Evolutionary conservation across 768 basidiomycete genomes (phyloP).

Genomic region (Austroboletus festivus): DNA sequence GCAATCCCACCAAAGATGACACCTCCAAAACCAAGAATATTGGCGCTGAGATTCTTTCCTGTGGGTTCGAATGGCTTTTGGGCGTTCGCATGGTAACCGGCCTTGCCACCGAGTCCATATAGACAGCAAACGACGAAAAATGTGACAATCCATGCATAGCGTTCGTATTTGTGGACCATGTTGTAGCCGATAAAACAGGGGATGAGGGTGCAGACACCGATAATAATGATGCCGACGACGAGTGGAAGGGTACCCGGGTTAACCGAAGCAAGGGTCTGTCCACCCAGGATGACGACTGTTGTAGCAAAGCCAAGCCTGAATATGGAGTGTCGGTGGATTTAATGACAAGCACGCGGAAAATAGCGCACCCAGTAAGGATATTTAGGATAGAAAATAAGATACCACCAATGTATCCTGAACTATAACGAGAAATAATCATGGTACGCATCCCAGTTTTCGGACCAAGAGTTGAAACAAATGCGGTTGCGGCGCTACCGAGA

Average conservation of each 20-base stretch:
- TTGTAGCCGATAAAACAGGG: conserved; percentile 50
- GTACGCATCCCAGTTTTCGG: conserved; percentile 52
- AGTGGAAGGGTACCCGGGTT: conserved; percentile 44
- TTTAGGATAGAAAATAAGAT: conserved; percentile 51
- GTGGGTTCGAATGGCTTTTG: conserved; percentile 42
- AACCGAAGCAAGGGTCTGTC: conserved; percentile 47
- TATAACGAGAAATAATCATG: conserved; percentile 50
- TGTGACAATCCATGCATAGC: conserved; percentile 52
- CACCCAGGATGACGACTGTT: conserved; percentile 49
- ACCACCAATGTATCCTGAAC: conserved; percentile 48
- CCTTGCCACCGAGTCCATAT: conserved; percentile 46
- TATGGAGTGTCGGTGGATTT: background rate
- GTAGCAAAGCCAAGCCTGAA: conserved; percentile 45
- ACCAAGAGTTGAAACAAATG: conserved; percentile 53
- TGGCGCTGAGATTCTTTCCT: conserved; percentile 42
- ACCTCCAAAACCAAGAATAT: conserved; percentile 50
- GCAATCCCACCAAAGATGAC: conserved; percentile 50
- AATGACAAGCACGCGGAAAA: background rate
- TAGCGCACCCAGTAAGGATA: conserved; percentile 44
- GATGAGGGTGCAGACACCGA: conserved; percentile 40
- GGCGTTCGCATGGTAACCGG: conserved; percentile 43
- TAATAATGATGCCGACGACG: conserved; percentile 47
- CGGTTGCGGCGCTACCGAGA: conserved; percentile 39
- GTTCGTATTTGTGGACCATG: conserved; percentile 47
- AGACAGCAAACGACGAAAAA: conserved; percentile 49